Evolutionary conservation across 768 basidiomycete genomes (phyloP), one percentile per base, ranked within the genome.

Genomic region (Pilatotrama ljubarskyi): DNA sequence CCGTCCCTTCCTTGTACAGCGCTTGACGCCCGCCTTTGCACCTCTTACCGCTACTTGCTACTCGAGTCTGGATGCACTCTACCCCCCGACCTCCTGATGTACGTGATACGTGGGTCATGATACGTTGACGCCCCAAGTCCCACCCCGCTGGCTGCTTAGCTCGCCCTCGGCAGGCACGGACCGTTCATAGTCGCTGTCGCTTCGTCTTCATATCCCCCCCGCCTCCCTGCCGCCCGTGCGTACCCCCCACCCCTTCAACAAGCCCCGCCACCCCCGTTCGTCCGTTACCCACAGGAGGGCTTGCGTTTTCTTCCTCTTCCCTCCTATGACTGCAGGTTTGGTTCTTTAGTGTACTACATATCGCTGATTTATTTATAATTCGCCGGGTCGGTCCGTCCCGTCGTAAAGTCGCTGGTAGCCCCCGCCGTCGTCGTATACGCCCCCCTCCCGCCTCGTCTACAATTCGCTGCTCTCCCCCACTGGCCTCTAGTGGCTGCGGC

Each of bases 281-380:
- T 53, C n/a, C n/a, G n/a, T 53, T 44, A 38, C 61, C 44, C 47
- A 26, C 61, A 48, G 55, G 53, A 51, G 59, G 51, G 58, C 50
- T 26, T 47, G 26, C 22, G n/a, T 13, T 58, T 35, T 15, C 13
- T 58, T 35, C 40, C 32, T 17, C 29, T 15, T 18, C 55, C 47
- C 54, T 37, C 32, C 55, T 51, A 43, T 47, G 48, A 56, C 44
- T 50, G 32, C 53, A 43, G 36, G 41, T 13, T 17, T 43, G 41
- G 35, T 29, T 46, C 25, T 24, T 37, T 62, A 63, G 51, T 63
- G 61, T 63, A 63, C 56, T 63, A 46, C 47, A 58, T 63, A 58
- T 32, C 61, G 61, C 61, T 56, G 61, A 56, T 63, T 63, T 63
- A 63, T 63, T 63, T 63, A 63, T 58, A 54, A 58, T 58, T 54